These are phyloP conservation scores for Lipomyces lipofer DNA, from an alignment of 805 yeast species.

Conservation along the genomic window DNA sequence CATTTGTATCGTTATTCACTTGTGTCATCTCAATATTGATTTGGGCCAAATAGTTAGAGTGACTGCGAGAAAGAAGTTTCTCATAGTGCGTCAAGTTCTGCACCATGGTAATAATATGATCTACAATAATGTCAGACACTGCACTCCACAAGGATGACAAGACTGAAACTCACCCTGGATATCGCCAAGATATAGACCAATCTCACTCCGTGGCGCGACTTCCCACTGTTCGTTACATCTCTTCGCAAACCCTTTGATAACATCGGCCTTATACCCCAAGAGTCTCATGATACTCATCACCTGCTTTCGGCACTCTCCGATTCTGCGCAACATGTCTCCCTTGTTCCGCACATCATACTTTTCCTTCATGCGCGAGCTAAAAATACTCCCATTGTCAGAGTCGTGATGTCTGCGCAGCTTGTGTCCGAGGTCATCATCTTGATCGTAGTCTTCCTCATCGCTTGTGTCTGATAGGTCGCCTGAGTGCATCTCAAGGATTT, in stretches of 20 bases:
- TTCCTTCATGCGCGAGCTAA: conserved; percentile 8
- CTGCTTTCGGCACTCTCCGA: conserved; percentile 91
- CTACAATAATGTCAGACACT: conserved; percentile 41
- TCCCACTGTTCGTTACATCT: conserved; percentile 85
- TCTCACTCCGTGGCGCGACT: conserved; percentile 76
- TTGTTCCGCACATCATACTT: conserved; percentile 46
- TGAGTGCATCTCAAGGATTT: conserved; percentile 76
- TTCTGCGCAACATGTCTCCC: conserved; percentile 91
- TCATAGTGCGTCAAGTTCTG: conserved; percentile 93
- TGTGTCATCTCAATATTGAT: conserved; percentile 97
- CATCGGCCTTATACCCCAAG: conserved; percentile 92
- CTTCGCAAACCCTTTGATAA: conserved; percentile 92
- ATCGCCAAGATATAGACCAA: conserved; percentile 93
- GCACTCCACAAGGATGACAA: neutral
- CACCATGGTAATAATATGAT: conserved; percentile 96
- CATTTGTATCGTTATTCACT: conserved; percentile 95
- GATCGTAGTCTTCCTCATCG: conserved; percentile 44
- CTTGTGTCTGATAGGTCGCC: conserved; percentile 50
- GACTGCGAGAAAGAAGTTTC: conserved; percentile 89
- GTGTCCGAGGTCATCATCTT: conserved; percentile 32
- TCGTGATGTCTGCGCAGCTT: conserved; percentile 11
- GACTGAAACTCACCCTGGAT: conserved; percentile 53
- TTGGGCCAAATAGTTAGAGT: conserved; percentile 93
- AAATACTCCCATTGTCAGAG: conserved; percentile 17
- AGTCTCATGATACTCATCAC: conserved; percentile 88